phyloP scores from a whole-genome alignment of 768 basidiomycete species.

The Rhodocollybia butyracea region DNA sequence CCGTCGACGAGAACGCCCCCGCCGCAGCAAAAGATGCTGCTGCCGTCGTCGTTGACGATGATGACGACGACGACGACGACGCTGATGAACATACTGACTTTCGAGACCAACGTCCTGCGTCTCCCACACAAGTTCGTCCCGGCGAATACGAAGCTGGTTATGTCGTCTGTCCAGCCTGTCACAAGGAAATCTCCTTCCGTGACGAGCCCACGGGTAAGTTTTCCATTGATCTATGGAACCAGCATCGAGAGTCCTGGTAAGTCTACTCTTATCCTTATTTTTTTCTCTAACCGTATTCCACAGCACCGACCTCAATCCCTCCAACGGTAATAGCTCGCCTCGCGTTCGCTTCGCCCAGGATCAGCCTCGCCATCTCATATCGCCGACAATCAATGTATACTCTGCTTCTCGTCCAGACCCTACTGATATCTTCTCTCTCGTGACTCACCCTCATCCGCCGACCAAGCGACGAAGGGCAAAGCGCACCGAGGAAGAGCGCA shows the following conservation, averaged over 20 bases:
- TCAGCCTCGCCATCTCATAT: background rate
- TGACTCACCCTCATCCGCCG: slow-evolving; percentile 41
- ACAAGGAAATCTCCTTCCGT: slow-evolving; percentile 59
- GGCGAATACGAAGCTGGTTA: slow-evolving; percentile 63
- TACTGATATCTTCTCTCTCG: slow-evolving; percentile 15
- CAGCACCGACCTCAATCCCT: background rate
- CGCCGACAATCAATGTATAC: background rate
- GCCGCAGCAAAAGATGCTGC: background rate
- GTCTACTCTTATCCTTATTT: slow-evolving; percentile 17
- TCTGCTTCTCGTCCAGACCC: slow-evolving; percentile 28
- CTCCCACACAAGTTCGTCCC: background rate
- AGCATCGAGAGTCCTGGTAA: slow-evolving; percentile 60
- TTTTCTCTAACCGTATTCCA: background rate
- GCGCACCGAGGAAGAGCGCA: slow-evolving; percentile 74
- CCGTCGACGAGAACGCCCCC: background rate
- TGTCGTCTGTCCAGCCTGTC: slow-evolving; percentile 65
- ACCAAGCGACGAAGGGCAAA: slow-evolving; percentile 71
- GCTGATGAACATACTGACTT: background rate
- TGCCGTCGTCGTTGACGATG: slow-evolving; percentile 1
- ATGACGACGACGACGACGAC: background rate
- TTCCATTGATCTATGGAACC: slow-evolving; percentile 67
- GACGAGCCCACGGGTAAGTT: slow-evolving; percentile 62
- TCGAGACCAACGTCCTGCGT: background rate
- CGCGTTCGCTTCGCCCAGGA: background rate
- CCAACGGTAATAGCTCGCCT: background rate